Conservation (phyloP, 495 filamentous ascomycete species). For the Penicillium verhagenii region DNA sequence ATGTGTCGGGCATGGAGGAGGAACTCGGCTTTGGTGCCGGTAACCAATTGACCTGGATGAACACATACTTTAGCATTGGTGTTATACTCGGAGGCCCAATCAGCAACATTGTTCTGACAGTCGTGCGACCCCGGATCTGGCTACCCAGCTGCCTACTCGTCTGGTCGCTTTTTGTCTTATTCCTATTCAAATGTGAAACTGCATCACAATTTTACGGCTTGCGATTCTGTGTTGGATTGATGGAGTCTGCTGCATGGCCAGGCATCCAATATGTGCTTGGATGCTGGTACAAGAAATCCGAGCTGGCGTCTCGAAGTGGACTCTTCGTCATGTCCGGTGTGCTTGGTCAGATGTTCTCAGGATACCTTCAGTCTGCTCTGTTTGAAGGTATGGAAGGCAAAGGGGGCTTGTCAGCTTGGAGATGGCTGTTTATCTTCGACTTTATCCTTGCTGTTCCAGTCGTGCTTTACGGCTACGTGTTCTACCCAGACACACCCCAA, state of each 20-base stretch:
- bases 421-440: slow-evolving; percentile 70
- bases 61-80: slow-evolving; percentile 16
- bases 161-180: slow-evolving; percentile 18
- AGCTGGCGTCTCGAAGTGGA: slow-evolving; percentile 18
- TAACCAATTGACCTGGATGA: slow-evolving; percentile 37
- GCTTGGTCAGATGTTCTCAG: slow-evolving; percentile 15
- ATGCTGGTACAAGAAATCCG: slow-evolving; percentile 20
- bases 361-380: slow-evolving; percentile 16
- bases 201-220: slow-evolving; percentile 14
- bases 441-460: slow-evolving; percentile 25
- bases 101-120: slow-evolving; percentile 10
- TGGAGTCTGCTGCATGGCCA: slow-evolving; percentile 14
- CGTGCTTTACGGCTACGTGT: slow-evolving; percentile 11
- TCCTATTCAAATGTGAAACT: slow-evolving; percentile 12
- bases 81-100: slow-evolving; percentile 7
- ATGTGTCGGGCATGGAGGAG: slow-evolving; percentile 62
- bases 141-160: slow-evolving; percentile 11
- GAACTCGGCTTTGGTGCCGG: slow-evolving; percentile 50
- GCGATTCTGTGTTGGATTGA: slow-evolving; percentile 15
- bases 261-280: slow-evolving; percentile 17
- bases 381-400: slow-evolving; percentile 44
- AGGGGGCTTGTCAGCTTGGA: slow-evolving; percentile 56
- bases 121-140: slow-evolving; percentile 12
- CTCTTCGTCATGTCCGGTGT: slow-evolving; percentile 17
- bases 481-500: slow-evolving; percentile 14